Base-by-base conservation (phyloP, 1,284 basidiomycete species). In the Peniophora sp. region DNA sequence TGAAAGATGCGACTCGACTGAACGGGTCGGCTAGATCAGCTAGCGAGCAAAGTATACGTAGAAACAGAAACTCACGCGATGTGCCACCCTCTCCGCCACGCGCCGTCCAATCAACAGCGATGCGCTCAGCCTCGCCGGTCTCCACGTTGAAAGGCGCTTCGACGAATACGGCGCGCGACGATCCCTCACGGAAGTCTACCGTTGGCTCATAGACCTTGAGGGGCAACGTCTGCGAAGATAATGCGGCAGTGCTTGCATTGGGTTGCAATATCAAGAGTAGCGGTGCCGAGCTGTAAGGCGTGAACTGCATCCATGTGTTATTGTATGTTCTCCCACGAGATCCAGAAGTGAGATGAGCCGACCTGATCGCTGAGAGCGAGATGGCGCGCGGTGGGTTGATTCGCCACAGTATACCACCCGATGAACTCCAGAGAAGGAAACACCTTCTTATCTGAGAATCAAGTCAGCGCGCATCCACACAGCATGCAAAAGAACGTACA, bases 111-210 rank as follows among this genome's bases (percentile, higher is more conserved):
- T 99, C 95, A 0, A 99, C 96, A 1, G 97, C 97, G 55, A 99
- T 97, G 24, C 97, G 82, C 64, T 99, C 96, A 5, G 97, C 96
- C 69, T 99, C 97, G 24, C 96, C 96, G 0, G 95, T 97, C 67
- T 97, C 93, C n/a, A 99, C 86, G 50, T 76, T 85, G 70, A 79
- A 98, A 1, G 83, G 68, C 1, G 83, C 88, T 56, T 90, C 87
- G 27, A 94, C 82, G 62, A 91, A 96, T 9, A 90, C 85, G 0
- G 84, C 81, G 48, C 87, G 79, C 44, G 87, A 80, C 59, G 78
- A 83, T 54, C 85, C 78, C 58, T 89, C 85, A 49, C 82, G 77
- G 51, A 93, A 85, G 61, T 92, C 88, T 34, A 93, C 77, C 1
- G 88, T 87, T 0, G 90, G 86, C 62, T 97, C 92, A 63, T 88